phyloP scores from a whole-genome alignment of 1,284 basidiomycete genomes.

The Vanrija humicola region DNA sequence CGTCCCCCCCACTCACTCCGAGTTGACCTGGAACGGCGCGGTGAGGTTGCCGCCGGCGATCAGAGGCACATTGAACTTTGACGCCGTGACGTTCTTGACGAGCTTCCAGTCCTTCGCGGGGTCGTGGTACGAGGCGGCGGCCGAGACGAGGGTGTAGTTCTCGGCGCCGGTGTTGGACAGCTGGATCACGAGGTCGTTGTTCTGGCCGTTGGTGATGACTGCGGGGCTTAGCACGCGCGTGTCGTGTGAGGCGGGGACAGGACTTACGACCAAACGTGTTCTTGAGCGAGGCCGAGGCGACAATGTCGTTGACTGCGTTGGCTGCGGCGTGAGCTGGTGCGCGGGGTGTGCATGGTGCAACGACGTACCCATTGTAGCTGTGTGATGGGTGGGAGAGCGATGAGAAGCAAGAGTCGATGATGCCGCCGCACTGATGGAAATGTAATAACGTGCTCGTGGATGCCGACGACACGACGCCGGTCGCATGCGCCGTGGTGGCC shows the following conservation, averaged over 20 bases:
- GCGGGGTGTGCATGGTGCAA: not conserved
- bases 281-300: constrained; percentile 66
- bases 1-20: constrained; percentile 63
- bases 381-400: too few species aligned
- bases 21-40: constrained; percentile 71
- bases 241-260: not conserved
- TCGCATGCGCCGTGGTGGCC: too few species aligned
- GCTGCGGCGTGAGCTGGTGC: not conserved
- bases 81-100: constrained; percentile 59
- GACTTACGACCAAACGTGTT: constrained; percentile 76
- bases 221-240: constrained; percentile 6
- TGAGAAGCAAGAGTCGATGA: not conserved
- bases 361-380: constrained; percentile 15
- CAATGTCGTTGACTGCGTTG: constrained; percentile 48
- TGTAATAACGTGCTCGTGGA: constrained; percentile 2
- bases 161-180: constrained; percentile 72
- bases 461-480: not conserved
- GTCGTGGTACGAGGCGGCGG: constrained; percentile 69
- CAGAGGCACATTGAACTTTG: constrained; percentile 61
- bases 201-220: constrained; percentile 85
- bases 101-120: constrained; percentile 62
- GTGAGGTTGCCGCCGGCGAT: constrained; percentile 63
- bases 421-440: not conserved
- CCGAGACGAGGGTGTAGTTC: constrained; percentile 68
- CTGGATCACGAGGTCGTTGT: constrained; percentile 63